Evolutionary conservation across 164 flowering plant species (phyloP).

Genomic region (Kingdonia uniflora): DNA sequence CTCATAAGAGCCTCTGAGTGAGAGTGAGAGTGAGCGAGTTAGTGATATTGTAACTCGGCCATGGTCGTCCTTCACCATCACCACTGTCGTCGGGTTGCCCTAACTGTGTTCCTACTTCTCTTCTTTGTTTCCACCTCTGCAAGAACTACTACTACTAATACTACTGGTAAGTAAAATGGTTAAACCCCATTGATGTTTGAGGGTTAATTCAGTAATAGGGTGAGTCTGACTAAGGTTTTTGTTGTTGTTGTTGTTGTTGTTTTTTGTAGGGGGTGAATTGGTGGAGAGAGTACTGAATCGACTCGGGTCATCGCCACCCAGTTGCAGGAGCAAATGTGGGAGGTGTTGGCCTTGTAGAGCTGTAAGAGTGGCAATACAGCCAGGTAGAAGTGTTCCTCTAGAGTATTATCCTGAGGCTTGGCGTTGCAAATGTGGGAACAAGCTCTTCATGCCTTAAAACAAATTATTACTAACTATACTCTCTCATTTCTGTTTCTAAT

Average conservation of each 20-base stretch:
- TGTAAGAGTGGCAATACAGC: conserved; percentile 74
- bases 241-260: not conserved
- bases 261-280: not conserved
- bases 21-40: not conserved
- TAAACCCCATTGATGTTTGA: not conserved
- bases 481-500: too few relatives aligned
- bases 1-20: not conserved
- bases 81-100: conserved; percentile 7
- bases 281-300: conserved; percentile 20
- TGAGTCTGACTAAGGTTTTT: not conserved
- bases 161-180: conserved; percentile 14
- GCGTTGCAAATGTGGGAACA: conserved; percentile 90
- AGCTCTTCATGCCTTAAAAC: conserved; percentile 60
- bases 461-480: not conserved
- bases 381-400: conserved; percentile 50
- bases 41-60: conserved; percentile 11
- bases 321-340: conserved; percentile 75
- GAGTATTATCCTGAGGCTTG: conserved; percentile 98
- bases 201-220: too few relatives aligned
- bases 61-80: conserved; percentile 28
- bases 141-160: conserved; percentile 12
- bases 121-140: conserved; percentile 18
- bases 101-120: conserved; percentile 26
- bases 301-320: conserved; percentile 84
- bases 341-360: conserved; percentile 64